These are phyloP conservation scores for Citrullus amarus DNA, from an alignment of 306 rosid genomes.

Conservation along the genomic window DNA sequence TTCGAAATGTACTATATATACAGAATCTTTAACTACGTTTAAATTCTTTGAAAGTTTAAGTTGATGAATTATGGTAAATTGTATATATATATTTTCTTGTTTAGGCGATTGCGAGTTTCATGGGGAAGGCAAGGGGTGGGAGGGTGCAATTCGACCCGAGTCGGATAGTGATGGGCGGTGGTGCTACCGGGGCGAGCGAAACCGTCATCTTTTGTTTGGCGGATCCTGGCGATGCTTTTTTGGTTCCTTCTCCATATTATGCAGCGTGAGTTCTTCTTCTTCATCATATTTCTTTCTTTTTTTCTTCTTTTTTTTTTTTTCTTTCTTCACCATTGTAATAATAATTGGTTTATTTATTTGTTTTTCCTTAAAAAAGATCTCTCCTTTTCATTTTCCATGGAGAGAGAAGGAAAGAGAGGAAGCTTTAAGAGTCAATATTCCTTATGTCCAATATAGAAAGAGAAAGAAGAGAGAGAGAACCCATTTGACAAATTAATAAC, in stretches of 20 bases:
- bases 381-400: not conserved
- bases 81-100: not conserved
- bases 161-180: constrained; percentile 80
- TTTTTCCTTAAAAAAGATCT: not conserved
- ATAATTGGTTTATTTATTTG: not conserved
- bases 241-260: constrained; percentile 83
- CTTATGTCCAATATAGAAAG: not conserved
- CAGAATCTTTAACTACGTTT: not conserved
- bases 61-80: not conserved
- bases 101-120: constrained; percentile 73
- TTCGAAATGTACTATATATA: constrained; percentile 34
- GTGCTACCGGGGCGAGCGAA: constrained; percentile 93
- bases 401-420: not conserved
- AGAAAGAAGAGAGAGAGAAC: not conserved
- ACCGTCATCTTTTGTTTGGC: constrained; percentile 75
- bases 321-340: not conserved
- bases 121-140: constrained; percentile 76
- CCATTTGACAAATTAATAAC: not conserved
- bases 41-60: not conserved
- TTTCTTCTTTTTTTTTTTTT: too few species aligned
- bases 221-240: constrained; percentile 76
- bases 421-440: not conserved
- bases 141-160: constrained; percentile 57
- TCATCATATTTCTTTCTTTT: not conserved
- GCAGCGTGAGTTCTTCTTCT: constrained; percentile 49